A percentile compares a stretch with the other conserved stretches of the same genome.
Evolutionary conservation across 176 grass and related monocot species (phyloP).

Genomic region (Alloteropsis semialata): DNA sequence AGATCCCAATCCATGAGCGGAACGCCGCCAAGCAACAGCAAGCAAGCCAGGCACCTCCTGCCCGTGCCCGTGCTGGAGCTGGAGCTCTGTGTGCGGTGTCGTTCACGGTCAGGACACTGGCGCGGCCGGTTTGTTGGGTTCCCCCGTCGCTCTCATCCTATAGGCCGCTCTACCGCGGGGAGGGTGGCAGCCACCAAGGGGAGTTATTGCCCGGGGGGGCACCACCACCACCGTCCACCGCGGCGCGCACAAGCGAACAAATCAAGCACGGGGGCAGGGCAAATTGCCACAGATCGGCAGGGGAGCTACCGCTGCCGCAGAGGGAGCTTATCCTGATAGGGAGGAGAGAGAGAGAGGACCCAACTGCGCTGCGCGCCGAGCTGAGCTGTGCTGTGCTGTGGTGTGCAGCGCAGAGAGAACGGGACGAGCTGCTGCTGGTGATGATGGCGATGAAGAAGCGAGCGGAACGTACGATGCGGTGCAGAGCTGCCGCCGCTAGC

Average conservation of each 20-base stretch:
- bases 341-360: conserved; percentile 15
- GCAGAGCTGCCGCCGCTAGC: background rate
- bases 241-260: conserved; percentile 8
- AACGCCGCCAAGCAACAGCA: background rate
- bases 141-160: conserved; percentile 25
- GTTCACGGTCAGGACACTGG: conserved; percentile 7
- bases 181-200: conserved; percentile 31
- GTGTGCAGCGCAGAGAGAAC: too few species aligned
- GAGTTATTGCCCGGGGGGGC: conserved; percentile 41
- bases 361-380: too few species aligned
- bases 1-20: conserved; percentile 95
- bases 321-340: conserved; percentile 27
- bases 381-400: too few species aligned
- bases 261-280: conserved; percentile 18
- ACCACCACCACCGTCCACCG: background rate
- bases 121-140: conserved; percentile 27
- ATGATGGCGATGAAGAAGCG: background rate
- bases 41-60: background rate
- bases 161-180: conserved; percentile 24
- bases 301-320: background rate
- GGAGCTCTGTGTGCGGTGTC: background rate
- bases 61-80: background rate
- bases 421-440: background rate
- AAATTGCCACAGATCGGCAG: conserved; percentile 40
- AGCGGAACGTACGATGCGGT: background rate